Base-by-base conservation (phyloP, 345 rosid species). In the Psidium friedrichsthalianum region DNA sequence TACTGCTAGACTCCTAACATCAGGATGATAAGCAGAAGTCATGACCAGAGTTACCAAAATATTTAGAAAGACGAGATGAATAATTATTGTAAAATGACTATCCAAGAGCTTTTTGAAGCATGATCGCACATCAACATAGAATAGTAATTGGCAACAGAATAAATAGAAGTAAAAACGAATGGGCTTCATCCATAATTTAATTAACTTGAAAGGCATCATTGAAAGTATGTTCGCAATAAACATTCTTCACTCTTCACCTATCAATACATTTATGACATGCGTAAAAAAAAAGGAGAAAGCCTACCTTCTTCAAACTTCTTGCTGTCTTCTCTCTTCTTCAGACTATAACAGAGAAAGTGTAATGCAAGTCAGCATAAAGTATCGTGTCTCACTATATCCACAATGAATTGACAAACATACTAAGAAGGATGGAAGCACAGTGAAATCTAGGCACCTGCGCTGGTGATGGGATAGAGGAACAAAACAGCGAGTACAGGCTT, bases 401-500 rank as follows among this genome's bases (percentile, higher is more conserved):
- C 47, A 69, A 69, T 22, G 42, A 69, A 69, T 69, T 36, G 47
- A 69, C 80, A 69, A 83, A 56, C 58, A 44, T 25, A 49, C 27
- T 36, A 78, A 22, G 64, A 47, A 36, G 52, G 42, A 55, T 36
- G 47, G 80, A 51, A 69, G 69, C 86, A 81, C 29, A 20, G 57
- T 22, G 51, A 83, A 12, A 11, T 51, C 27, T 51, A 83, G 89
- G 90, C 40, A 97, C 99, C 99, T 94, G 87, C 36, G 91, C 81
- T 40, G n/a, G 98, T 96, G 84, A 96, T 21, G 13, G 99, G 99
- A 88, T 91, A 95, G 58, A 97, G 98, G 89, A 95, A 95, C 85
- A 97, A 91, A 74, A 97, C 99, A 57, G 99, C 99, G 42, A 94
- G 96, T 13, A 95, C 98, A 87, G 99, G 98, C 88, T 95, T 90